phyloP scores from a whole-genome alignment of 352 stramenopile genomes.

The Thraustotheca clavata region DNA sequence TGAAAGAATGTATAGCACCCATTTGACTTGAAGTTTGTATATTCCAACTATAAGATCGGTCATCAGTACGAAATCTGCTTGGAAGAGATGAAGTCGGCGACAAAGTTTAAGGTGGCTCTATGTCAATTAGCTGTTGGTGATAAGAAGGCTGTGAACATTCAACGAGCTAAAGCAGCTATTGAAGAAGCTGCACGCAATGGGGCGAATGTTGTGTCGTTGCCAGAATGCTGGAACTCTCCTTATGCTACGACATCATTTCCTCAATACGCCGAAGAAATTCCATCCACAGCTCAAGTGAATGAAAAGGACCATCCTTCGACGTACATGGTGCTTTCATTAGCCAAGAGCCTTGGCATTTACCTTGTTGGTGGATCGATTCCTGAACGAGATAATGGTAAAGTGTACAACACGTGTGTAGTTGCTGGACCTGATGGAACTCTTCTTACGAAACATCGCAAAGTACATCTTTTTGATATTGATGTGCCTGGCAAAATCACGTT shows the following conservation, averaged over 20 bases:
- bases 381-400: slow-evolving; percentile 77
- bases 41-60: neutral
- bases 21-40: slow-evolving; percentile 3
- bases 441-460: slow-evolving; percentile 98
- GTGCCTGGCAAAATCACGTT: slow-evolving; percentile 98
- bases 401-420: slow-evolving; percentile 99
- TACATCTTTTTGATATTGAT: slow-evolving; percentile 99
- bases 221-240: slow-evolving; percentile 95
- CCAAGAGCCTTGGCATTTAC: slow-evolving; percentile 83
- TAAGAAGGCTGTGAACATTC: slow-evolving; percentile 81
- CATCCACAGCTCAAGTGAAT: slow-evolving; percentile 47
- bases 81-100: slow-evolving; percentile 8
- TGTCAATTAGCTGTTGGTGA: slow-evolving; percentile 93
- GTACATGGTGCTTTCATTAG: slow-evolving; percentile 83
- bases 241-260: slow-evolving; percentile 97
- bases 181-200: slow-evolving; percentile 59
- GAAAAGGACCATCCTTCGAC: slow-evolving; percentile 77
- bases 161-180: slow-evolving; percentile 52
- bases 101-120: slow-evolving; percentile 87
- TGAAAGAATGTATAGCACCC: too few species aligned
- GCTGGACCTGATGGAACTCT: slow-evolving; percentile 91
- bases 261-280: slow-evolving; percentile 96
- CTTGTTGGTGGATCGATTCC: slow-evolving; percentile 97
- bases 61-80: neutral
- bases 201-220: slow-evolving; percentile 86